These are phyloP conservation scores for Moesziomyces sp. DNA, from an alignment of 1,284 basidiomycete genomes.

Conservation along the genomic window DNA sequence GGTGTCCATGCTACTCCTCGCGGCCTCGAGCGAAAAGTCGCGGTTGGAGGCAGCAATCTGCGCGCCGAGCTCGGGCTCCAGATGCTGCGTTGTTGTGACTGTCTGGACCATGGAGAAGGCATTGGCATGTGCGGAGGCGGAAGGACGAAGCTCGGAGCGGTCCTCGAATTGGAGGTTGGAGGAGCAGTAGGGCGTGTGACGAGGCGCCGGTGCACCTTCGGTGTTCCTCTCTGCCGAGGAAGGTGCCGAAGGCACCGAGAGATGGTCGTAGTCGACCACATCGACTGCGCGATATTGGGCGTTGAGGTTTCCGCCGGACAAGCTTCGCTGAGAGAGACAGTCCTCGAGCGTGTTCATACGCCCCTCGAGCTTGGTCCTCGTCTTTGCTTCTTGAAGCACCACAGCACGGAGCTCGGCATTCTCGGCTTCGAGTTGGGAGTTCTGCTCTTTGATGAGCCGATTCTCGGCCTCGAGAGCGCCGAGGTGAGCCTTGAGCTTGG, in stretches of 20 bases:
- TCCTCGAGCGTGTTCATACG: constrained; percentile 43
- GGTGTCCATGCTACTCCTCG: constrained; percentile 21
- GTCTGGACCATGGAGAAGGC: constrained; percentile 1
- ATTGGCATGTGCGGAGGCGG: constrained; percentile 9
- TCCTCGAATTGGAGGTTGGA: constrained; percentile 49
- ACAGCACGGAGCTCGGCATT: constrained; percentile 38
- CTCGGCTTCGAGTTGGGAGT: constrained; percentile 45
- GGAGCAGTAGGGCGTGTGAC: constrained; percentile 46
- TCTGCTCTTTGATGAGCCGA: constrained; percentile 49
- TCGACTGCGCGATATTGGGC: constrained; percentile 34
- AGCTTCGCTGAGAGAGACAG: constrained; percentile 30
- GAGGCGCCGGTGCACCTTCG: neutral
- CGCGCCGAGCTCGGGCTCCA: constrained; percentile 3
- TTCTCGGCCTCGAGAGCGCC: constrained; percentile 55
- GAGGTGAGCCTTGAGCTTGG: constrained; percentile 55
- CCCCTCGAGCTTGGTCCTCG: constrained; percentile 30
- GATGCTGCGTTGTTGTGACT: constrained; percentile 1
- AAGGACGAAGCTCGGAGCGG: constrained; percentile 36
- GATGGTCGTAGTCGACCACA: constrained; percentile 35
- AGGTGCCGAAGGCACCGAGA: constrained; percentile 42
- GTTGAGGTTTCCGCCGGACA: constrained; percentile 17
- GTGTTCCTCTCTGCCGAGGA: constrained; percentile 32
- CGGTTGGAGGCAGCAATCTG: constrained; percentile 4
- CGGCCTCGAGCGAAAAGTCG: constrained; percentile 10
- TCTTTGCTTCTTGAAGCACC: constrained; percentile 27